phyloP scores from a whole-genome alignment of 805 yeast genomes.

The Cyberlindnera lachancei region DNA sequence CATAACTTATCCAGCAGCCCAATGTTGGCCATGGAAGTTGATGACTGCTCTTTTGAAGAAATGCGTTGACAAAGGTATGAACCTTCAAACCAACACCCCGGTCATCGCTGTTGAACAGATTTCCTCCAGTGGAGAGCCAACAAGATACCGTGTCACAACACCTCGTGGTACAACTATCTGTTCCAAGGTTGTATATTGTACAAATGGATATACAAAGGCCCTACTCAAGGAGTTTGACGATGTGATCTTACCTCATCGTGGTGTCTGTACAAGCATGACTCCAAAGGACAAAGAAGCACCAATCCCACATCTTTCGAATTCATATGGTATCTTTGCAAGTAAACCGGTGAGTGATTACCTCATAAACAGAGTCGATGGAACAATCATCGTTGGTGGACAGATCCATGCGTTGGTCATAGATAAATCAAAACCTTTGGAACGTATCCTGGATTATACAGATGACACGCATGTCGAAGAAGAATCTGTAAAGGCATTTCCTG shows the following conservation, averaged over 20 bases:
- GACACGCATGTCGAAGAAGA: conserved; percentile 26
- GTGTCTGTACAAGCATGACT: conserved; percentile 25
- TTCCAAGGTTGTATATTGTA: conserved; percentile 25
- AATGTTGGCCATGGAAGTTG: conserved; percentile 38
- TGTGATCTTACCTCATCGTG: conserved; percentile 30
- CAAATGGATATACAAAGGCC: conserved; percentile 31
- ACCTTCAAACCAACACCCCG: conserved; percentile 35
- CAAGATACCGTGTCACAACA: conserved; percentile 27
- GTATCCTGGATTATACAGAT: conserved; percentile 27
- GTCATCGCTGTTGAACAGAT: conserved; percentile 24
- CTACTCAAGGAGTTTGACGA: conserved; percentile 22
- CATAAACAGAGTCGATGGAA: conserved; percentile 33
- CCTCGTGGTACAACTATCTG: conserved; percentile 25
- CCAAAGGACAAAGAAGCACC: conserved; percentile 13
- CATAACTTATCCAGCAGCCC: conserved; percentile 38
- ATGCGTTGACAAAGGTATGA: conserved; percentile 28
- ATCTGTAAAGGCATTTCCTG: conserved; percentile 18
- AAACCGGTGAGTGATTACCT: conserved; percentile 27
- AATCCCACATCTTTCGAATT: conserved; percentile 30
- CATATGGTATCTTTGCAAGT: conserved; percentile 25
- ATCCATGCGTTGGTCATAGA: conserved; percentile 6
- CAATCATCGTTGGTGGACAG: conserved; percentile 30
- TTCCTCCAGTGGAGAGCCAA: conserved; percentile 21
- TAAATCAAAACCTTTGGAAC: conserved; percentile 10
- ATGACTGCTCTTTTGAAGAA: conserved; percentile 27